phyloP scores from a whole-genome alignment of 129 eudicot genomes.

The Chrysanthemum lavandulifolium region DNA sequence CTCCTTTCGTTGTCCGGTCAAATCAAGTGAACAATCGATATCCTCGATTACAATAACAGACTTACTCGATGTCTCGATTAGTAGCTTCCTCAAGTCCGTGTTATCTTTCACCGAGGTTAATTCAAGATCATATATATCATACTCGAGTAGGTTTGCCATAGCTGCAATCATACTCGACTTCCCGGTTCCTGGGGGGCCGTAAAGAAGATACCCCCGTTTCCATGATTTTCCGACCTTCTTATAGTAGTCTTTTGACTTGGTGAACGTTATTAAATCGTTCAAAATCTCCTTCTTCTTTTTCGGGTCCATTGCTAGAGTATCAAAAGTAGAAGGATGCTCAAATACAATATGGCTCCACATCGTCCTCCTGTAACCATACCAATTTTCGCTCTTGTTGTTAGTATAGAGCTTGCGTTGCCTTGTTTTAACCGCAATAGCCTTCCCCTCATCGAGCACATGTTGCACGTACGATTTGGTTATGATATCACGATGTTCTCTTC shows the following conservation, averaged over 20 bases:
- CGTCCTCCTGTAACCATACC: constrained; percentile 9
- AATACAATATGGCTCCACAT: constrained; percentile 42
- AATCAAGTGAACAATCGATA: constrained; percentile 46
- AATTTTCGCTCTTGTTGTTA: constrained; percentile 24
- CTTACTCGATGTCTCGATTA: constrained; percentile 41
- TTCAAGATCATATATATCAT: constrained; percentile 46
- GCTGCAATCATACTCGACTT: constrained; percentile 60
- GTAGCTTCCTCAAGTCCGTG: constrained; percentile 37
- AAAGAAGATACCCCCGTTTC: constrained; percentile 53
- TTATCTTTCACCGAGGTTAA: constrained; percentile 38
- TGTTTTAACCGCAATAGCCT: constrained; percentile 28
- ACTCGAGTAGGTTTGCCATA: constrained; percentile 44
- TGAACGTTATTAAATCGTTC: constrained; percentile 32
- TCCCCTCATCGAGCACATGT: constrained; percentile 47
- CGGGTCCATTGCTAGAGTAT: constrained; percentile 49
- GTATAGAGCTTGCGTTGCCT: constrained; percentile 46
- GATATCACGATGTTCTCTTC: constrained; percentile 21
- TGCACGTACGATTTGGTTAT: constrained; percentile 27
- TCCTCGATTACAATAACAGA: constrained; percentile 51
- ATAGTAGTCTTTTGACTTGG: constrained; percentile 39
- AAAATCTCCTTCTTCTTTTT: constrained; percentile 36
- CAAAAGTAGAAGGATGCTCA: constrained; percentile 48
- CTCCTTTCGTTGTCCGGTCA: background rate
- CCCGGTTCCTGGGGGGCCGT: constrained; percentile 59
- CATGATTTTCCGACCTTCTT: constrained; percentile 46